phyloP scores from a whole-genome alignment of 2,329 filamentous ascomycete genomes.

The Claviceps sp. region DNA sequence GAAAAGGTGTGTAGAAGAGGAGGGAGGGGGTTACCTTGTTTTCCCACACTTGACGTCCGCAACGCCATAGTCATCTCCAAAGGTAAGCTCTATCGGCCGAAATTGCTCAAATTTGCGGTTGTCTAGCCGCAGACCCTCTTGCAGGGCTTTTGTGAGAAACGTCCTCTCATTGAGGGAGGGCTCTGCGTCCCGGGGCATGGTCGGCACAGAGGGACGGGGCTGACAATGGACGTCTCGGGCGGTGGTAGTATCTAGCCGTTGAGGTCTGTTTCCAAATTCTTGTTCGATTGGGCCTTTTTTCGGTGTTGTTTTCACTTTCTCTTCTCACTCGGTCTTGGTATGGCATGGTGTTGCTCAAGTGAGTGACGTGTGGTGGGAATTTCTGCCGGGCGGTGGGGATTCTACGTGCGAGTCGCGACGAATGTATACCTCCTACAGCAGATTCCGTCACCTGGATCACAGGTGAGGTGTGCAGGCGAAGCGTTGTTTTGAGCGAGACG shows the following conservation, averaged over 20 bases:
- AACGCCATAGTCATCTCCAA: slow-evolving; percentile 84
- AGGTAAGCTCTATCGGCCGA: slow-evolving; percentile 61
- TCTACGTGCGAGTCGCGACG: too few relatives aligned
- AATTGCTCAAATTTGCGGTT: slow-evolving; percentile 71
- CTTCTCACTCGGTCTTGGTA: background rate
- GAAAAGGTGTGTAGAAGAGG: background rate
- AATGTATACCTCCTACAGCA: too few relatives aligned
- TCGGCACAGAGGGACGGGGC: slow-evolving; percentile 9
- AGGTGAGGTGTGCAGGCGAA: too few relatives aligned
- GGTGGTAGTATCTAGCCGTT: background rate
- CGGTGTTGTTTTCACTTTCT: slow-evolving; percentile 6
- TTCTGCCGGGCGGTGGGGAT: slow-evolving; percentile 37
- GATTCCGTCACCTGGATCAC: background rate
- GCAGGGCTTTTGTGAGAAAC: slow-evolving; percentile 73
- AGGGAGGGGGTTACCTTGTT: slow-evolving; percentile 50
- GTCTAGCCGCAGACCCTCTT: slow-evolving; percentile 71
- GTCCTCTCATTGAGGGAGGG: slow-evolving; percentile 79
- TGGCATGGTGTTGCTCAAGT: background rate
- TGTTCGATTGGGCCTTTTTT: background rate
- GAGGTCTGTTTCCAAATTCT: background rate
- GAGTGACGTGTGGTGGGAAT: slow-evolving; percentile 13
- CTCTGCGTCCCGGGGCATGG: slow-evolving; percentile 85
- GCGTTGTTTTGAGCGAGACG: too few relatives aligned
- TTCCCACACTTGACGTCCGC: slow-evolving; percentile 80
- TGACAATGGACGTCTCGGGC: background rate